Evolutionary conservation across 2,329 filamentous ascomycete genomes (phyloP), one percentile per base, ranked within the genome.

Genomic region (Metarhizium robertsii): DNA sequence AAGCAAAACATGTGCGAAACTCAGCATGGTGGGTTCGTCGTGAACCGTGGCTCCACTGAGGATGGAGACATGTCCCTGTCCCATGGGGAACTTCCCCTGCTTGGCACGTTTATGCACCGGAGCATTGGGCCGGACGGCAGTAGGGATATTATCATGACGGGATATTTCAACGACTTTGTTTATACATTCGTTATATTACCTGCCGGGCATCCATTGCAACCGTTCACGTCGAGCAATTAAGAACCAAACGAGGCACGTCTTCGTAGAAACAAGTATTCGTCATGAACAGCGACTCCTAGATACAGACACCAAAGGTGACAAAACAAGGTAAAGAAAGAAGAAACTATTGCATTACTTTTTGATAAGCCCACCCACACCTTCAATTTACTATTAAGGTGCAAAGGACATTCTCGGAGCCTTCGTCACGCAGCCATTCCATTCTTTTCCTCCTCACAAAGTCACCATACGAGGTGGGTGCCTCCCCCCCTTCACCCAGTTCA

Each of bases 291-390:
- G 61, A 68, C 65, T 66, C 68, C 67, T 68, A 69, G 67, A 68
- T 71, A 70, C 66, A 68, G 61, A 61, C 52, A 61, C 63, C 58
- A 57, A 50, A 55, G 61, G 61, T 61, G 64, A 64, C 64, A 67
- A 67, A 63, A 66, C 64, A 64, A 68, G 58, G 62, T 62, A 64
- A 64, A 34, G 32, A 61, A 63, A 62, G 61, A 65, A 65, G 64
- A 67, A 50, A 65, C 66, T 66, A 62, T 70, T 68, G 69, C 71
- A 71, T 73, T 73, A 73, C 71, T 73, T 73, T 73, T 72, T 66
- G 69, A 38, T 68, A 68, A 29, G 65, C 65, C 70, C 67, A 60
- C 66, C 52, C 64, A 61, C 70, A 71, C 67, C 69, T 69, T 62
- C 59, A 61, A 62, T 32, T 29, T 52, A 43, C 59, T 61, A 69